Evolutionary conservation across 768 basidiomycete genomes (phyloP).

Genomic region (Exidia glandulosa): DNA sequence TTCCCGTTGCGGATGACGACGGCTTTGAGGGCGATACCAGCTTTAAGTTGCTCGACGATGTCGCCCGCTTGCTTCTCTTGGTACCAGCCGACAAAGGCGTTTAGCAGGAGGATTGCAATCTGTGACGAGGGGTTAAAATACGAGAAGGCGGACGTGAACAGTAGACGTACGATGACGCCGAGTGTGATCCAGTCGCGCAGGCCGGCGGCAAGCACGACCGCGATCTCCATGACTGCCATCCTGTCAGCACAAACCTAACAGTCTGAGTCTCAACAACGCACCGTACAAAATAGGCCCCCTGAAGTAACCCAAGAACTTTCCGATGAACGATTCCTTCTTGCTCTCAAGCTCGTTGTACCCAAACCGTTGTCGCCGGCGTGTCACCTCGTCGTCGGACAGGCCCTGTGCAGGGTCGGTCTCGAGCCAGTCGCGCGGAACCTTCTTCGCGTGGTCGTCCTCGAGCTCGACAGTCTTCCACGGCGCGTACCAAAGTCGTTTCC

Average conservation of each 20-base stretch:
- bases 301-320: constrained; percentile 35
- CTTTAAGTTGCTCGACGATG: constrained; percentile 38
- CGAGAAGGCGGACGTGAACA: not conserved
- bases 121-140: constrained; percentile 1
- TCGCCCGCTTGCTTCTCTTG: constrained; percentile 41
- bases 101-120: constrained; percentile 30
- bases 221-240: constrained; percentile 30
- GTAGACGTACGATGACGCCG: constrained; percentile 31
- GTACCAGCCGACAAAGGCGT: constrained; percentile 36
- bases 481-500: constrained; percentile 30
- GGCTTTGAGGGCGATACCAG: constrained; percentile 30
- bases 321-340: constrained; percentile 29
- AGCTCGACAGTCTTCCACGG: constrained; percentile 32
- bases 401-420: constrained; percentile 28
- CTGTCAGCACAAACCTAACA: no score
- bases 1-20: constrained; percentile 28
- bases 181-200: constrained; percentile 38
- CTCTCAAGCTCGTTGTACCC: constrained; percentile 36
- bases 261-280: no score
- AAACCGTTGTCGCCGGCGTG: constrained; percentile 20
- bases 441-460: constrained; percentile 14
- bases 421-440: constrained; percentile 30
- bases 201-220: constrained; percentile 34
- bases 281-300: constrained; percentile 31
- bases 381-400: constrained; percentile 23